phyloP scores from a whole-genome alignment of 2,329 filamentous ascomycete genomes.

The Monilinia polystroma region DNA sequence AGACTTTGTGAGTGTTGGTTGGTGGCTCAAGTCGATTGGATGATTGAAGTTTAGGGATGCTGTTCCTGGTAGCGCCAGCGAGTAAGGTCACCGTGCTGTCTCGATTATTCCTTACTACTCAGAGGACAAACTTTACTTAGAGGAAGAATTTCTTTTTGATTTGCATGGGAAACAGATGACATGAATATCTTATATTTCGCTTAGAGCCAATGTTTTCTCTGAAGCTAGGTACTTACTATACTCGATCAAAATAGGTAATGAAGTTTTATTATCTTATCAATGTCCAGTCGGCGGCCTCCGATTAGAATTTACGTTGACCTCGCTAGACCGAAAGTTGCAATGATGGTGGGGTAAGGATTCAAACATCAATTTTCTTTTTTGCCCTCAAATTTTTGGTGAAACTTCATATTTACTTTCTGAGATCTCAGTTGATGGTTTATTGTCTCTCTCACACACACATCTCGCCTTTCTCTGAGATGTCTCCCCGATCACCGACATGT shows the following conservation, averaged over 20 bases:
- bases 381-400: too few species aligned
- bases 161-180: too few species aligned
- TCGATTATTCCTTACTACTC: too few species aligned
- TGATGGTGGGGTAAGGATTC: constrained; percentile 10
- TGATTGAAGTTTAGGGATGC: too few species aligned
- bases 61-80: too few species aligned
- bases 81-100: too few species aligned
- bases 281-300: background rate
- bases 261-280: constrained; percentile 19
- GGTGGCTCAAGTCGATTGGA: too few species aligned
- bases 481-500: constrained; percentile 20
- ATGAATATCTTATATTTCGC: too few species aligned
- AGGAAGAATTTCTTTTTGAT: too few species aligned
- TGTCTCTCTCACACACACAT: background rate
- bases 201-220: background rate
- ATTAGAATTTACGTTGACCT: constrained; percentile 11
- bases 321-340: background rate
- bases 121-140: too few species aligned
- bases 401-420: background rate
- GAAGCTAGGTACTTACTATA: background rate
- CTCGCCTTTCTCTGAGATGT: constrained; percentile 8
- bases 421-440: background rate
- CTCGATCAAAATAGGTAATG: constrained; percentile 18
- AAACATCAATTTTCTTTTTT: background rate
- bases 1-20: too few species aligned